phyloP scores from a whole-genome alignment of 176 grass and related monocot genomes.

The Poa annua region DNA sequence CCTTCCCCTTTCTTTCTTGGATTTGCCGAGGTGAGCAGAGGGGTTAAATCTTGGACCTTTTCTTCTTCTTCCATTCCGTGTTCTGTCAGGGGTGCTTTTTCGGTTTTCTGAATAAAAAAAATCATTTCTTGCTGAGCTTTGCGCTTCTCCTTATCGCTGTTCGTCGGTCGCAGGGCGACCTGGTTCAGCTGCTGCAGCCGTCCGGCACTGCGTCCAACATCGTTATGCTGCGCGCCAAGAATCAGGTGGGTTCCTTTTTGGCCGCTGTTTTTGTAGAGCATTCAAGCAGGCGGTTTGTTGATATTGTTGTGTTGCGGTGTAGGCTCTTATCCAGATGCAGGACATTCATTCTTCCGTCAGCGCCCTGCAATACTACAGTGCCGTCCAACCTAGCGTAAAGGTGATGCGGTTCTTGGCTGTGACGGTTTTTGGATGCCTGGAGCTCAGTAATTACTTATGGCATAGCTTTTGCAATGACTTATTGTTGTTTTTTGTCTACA shows the following conservation, averaged over 20 bases:
- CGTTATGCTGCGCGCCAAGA: conserved; percentile 92
- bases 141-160: not conserved
- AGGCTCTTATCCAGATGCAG: conserved; percentile 98
- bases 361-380: conserved; percentile 86
- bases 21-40: too few relatives aligned
- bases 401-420: conserved; percentile 45
- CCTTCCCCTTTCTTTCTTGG: too few relatives aligned
- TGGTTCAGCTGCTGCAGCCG: conserved; percentile 90
- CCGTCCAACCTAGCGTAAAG: conserved; percentile 87
- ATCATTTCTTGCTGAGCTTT: not conserved
- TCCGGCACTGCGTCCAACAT: conserved; percentile 74
- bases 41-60: too few relatives aligned
- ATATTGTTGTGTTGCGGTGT: conserved; percentile 2
- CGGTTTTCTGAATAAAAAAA: not conserved
- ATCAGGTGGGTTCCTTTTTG: conserved; percentile 60
- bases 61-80: too few relatives aligned
- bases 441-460: not conserved
- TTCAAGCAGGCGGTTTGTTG: not conserved
- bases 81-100: too few relatives aligned
- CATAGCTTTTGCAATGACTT: too few relatives aligned
- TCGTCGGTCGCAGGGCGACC: conserved; percentile 66
- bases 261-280: not conserved
- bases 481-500: too few relatives aligned
- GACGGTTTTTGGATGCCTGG: conserved; percentile 12
- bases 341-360: conserved; percentile 71